Base-by-base conservation (phyloP, 2,329 filamentous ascomycete genomes). In the Diaporthe nobilis region DNA sequence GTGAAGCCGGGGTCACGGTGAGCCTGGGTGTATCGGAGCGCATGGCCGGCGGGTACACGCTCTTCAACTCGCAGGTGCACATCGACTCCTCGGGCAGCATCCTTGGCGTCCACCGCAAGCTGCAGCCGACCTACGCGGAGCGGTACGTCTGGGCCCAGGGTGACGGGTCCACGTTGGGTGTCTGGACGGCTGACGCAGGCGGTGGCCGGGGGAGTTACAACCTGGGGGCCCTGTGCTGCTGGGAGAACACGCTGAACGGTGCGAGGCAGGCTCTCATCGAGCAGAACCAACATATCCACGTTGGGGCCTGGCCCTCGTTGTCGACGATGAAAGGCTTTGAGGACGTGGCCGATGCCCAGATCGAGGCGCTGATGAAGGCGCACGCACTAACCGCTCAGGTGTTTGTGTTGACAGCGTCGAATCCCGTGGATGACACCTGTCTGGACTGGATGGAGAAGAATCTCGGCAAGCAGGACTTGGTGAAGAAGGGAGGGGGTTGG, bases 311-410 rank as follows among this genome's bases (percentile, higher is more conserved):
- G 81, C 80, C 82, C 4, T 81, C 82, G 8, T 77, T 84, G 34
- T 79, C 78, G 37, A 81, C 78, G 22, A 79, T 82, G 76, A 71
- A 73, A 0, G 85, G 85, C 0, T 86, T 87, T 58, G 85, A 87
- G 34, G 78, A 76, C 0, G 82, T 84, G 8, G 85, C 85, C 2
- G 82, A 85, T 76, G 80, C 80, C n/a, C 85, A 87, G 79, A 87
- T 87, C 71, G 86, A 87, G 80, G 85, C 84, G 7, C 77, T 87
- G 49, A 87, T 87, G 85, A 87, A 87, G 79, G 79, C 81, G 7
- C 86, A 87, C 75, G 85, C 86, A 2, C 75, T 87, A 34, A 86
- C 85, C 1, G 85, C 83, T 20, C 86, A 87, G 75, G 83, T 85
- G 3, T 87, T 86, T 72, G 86, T 86, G 31, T 79, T 87, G 42